A percentile compares a stretch with the other conserved stretches of the same genome.
phyloP scores from a whole-genome alignment of 208 protist genomes.

The Trypanosoma melophagium region DNA sequence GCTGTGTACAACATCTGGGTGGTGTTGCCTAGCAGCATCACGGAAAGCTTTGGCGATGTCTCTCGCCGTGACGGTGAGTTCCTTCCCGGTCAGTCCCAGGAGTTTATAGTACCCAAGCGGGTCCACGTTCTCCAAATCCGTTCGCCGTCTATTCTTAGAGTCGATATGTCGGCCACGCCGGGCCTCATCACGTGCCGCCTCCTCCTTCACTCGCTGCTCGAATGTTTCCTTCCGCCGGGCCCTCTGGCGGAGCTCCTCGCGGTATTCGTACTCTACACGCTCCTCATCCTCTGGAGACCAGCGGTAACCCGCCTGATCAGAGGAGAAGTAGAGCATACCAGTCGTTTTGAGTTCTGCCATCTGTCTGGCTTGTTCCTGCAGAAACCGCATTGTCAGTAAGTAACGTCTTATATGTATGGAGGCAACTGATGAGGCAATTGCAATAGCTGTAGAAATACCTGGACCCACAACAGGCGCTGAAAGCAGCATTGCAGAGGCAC shows the following conservation, averaged over 20 bases:
- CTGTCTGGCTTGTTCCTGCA: slow-evolving; percentile 46
- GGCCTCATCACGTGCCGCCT: slow-evolving; percentile 65
- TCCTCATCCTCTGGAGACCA: slow-evolving; percentile 86
- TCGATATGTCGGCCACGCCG: slow-evolving; percentile 56
- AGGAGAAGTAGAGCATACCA: slow-evolving; percentile 75
- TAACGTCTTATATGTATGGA: slow-evolving; percentile 37
- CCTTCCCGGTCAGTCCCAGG: slow-evolving; percentile 73
- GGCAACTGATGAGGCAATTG: slow-evolving; percentile 46
- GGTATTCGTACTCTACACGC: slow-evolving; percentile 85
- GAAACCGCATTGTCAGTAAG: slow-evolving; percentile 35
- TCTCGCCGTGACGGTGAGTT: slow-evolving; percentile 70
- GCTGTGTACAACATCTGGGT: slow-evolving; percentile 64
- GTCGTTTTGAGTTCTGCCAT: slow-evolving; percentile 72
- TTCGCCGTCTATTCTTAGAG: slow-evolving; percentile 67
- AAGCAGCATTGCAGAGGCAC: slow-evolving; percentile 40
- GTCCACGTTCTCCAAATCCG: slow-evolving; percentile 72
- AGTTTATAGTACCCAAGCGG: slow-evolving; percentile 89
- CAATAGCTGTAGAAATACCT: slow-evolving; percentile 60
- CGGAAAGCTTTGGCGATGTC: slow-evolving; percentile 86
- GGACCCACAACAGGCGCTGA: slow-evolving; percentile 56
- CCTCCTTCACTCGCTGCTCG: slow-evolving; percentile 86
- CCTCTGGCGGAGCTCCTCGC: slow-evolving; percentile 78
- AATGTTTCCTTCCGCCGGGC: slow-evolving; percentile 69
- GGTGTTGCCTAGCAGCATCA: slow-evolving; percentile 58
- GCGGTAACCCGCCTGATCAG: slow-evolving; percentile 78